Evolutionary conservation across 768 basidiomycete species (phyloP).

Genomic region (Boletus rubescentipes): DNA sequence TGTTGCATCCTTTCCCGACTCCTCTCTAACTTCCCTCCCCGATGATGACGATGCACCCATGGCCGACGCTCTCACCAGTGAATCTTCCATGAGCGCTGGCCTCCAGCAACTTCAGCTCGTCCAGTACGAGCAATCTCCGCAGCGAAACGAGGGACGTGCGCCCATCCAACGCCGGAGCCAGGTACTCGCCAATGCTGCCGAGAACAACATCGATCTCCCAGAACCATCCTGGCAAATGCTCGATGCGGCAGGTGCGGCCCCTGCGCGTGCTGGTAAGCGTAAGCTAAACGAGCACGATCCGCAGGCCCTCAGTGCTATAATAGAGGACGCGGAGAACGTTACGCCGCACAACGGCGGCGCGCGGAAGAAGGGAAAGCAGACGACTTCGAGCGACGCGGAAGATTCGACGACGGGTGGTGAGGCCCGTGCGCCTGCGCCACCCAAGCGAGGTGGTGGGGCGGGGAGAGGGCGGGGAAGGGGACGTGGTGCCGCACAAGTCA

Average conservation of each 20-base stretch:
- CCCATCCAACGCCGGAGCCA: slow-evolving; percentile 49
- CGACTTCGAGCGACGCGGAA: slow-evolving; percentile 14
- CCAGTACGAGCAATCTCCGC: slow-evolving; percentile 12
- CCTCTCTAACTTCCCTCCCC: slow-evolving; percentile 23
- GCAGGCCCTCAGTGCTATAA: slow-evolving; percentile 28
- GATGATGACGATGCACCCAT: slow-evolving; percentile 23
- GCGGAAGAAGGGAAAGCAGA: slow-evolving; percentile 27
- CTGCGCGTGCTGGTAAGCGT: slow-evolving; percentile 36
- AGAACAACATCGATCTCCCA: slow-evolving; percentile 38
- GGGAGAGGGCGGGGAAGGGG: slow-evolving; percentile 26
- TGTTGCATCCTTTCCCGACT: slow-evolving; percentile 10
- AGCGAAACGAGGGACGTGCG: slow-evolving; percentile 14
- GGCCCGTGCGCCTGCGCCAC: background rate
- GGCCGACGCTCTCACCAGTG: slow-evolving; percentile 8
- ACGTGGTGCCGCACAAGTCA: slow-evolving; percentile 13
- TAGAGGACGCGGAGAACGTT: slow-evolving; percentile 17
- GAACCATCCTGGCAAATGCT: slow-evolving; percentile 63
- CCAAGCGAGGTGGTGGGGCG: slow-evolving; percentile 19
- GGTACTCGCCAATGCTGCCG: slow-evolving; percentile 46
- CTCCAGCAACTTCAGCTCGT: slow-evolving; percentile 36
- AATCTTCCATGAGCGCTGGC: slow-evolving; percentile 32
- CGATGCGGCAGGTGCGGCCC: slow-evolving; percentile 21
- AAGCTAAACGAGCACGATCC: slow-evolving; percentile 32
- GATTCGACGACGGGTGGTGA: slow-evolving; percentile 16
- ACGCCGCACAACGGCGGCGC: slow-evolving; percentile 7